A percentile compares a stretch with the other conserved stretches of the same genome.
phyloP scores from a whole-genome alignment of 768 basidiomycete species.

The Boletus sp. region DNA sequence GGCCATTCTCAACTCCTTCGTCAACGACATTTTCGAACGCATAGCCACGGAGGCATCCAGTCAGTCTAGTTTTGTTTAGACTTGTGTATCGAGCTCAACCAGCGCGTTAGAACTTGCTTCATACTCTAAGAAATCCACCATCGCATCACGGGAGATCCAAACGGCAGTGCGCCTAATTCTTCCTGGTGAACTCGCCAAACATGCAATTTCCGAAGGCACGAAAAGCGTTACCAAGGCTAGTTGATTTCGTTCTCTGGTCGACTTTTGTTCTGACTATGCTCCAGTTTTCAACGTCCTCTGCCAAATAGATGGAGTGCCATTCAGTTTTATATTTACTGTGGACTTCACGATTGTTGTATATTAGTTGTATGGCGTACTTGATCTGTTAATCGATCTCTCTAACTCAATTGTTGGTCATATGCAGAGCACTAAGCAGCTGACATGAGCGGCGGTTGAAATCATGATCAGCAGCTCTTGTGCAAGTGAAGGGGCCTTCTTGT shows the following conservation, averaged over 20 bases:
- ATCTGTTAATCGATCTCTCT: constrained; percentile 27
- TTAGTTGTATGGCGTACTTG: constrained; percentile 31
- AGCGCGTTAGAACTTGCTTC: constrained; percentile 75
- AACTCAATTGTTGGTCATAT: not conserved
- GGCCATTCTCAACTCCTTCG: constrained; percentile 90
- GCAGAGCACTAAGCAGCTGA: no score
- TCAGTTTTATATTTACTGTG: constrained; percentile 18
- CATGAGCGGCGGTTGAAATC: no score
- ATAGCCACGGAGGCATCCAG: constrained; percentile 89
- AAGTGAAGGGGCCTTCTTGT: not conserved
- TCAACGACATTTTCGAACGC: constrained; percentile 93
- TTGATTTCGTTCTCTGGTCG: not conserved
- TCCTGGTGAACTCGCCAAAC: constrained; percentile 96
- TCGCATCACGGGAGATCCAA: constrained; percentile 98
- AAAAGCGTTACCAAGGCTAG: constrained; percentile 65
- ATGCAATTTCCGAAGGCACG: constrained; percentile 95
- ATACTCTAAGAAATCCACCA: constrained; percentile 99
- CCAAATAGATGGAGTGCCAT: constrained; percentile 34
- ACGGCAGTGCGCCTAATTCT: constrained; percentile 94
- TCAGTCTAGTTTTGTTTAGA: constrained; percentile 36
- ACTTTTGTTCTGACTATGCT: not conserved
- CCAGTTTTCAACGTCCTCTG: constrained; percentile 45
- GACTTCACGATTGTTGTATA: constrained; percentile 30
- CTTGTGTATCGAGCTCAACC: not conserved
- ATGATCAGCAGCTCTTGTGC: no score